phyloP scores from a whole-genome alignment of 2,329 filamentous ascomycete genomes.

The Coniochaeta pulveracea region DNA sequence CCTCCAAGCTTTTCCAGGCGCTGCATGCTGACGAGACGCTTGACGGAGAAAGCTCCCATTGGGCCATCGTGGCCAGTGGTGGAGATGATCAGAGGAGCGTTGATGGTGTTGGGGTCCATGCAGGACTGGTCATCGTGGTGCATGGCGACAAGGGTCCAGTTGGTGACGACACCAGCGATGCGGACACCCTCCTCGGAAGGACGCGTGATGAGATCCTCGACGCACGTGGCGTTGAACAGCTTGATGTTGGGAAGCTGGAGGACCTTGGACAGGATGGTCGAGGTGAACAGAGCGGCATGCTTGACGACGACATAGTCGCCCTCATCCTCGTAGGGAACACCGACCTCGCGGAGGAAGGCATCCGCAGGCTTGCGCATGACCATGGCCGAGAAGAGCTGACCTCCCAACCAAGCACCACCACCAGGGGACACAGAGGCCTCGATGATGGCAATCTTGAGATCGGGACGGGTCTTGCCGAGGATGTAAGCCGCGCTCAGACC shows the following conservation, averaged over 20 bases:
- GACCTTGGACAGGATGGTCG: constrained; percentile 74
- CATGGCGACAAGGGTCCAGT: constrained; percentile 87
- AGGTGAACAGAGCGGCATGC: constrained; percentile 87
- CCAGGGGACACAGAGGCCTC: constrained; percentile 81
- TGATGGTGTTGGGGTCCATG: constrained; percentile 98
- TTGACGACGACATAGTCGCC: constrained; percentile 85
- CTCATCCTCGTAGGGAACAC: constrained; percentile 80
- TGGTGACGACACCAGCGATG: constrained; percentile 83
- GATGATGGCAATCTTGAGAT: constrained; percentile 84
- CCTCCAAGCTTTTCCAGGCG: constrained; percentile 73
- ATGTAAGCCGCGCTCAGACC: constrained; percentile 78
- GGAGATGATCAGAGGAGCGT: constrained; percentile 76
- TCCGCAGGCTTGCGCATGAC: constrained; percentile 90
- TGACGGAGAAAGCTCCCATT: constrained; percentile 84
- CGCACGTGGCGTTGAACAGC: constrained; percentile 88
- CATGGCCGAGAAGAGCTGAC: constrained; percentile 92
- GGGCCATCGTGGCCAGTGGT: constrained; percentile 88
- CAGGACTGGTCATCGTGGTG: constrained; percentile 84
- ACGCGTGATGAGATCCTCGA: constrained; percentile 87
- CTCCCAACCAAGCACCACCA: constrained; percentile 85
- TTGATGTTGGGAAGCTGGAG: constrained; percentile 83
- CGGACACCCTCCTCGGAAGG: constrained; percentile 46
- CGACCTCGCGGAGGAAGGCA: constrained; percentile 68
- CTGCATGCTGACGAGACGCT: constrained; percentile 83
- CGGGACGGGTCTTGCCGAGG: constrained; percentile 71